Percentiles rank a stretch among this genome's conserved stretches.
phyloP scores from a whole-genome alignment of 371 early-diverging fungal species.

The Haplosporangium sp. region DNA sequence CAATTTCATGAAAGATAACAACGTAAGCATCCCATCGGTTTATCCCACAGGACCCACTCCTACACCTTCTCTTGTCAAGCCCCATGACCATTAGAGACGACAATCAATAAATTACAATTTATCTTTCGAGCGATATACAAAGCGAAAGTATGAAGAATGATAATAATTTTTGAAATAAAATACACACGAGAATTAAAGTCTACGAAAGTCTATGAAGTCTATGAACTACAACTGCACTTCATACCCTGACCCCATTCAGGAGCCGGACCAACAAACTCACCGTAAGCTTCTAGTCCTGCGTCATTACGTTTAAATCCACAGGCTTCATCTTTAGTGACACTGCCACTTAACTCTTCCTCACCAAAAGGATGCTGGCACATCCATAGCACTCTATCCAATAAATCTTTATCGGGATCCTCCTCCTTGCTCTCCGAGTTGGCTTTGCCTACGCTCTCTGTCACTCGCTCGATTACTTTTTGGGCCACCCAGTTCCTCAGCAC shows the following conservation, averaged over 20 bases:
- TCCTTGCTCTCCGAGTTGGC: constrained; percentile 34
- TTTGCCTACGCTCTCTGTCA: constrained; percentile 55
- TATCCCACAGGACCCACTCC: constrained; percentile 29
- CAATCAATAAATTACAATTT: too few species aligned
- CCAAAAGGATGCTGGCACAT: constrained; percentile 70
- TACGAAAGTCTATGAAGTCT: constrained; percentile 3
- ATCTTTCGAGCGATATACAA: too few species aligned
- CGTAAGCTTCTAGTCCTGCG: constrained; percentile 33
- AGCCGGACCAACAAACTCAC: constrained; percentile 50
- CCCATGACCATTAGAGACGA: constrained; percentile 15
- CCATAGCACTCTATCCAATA: constrained; percentile 65
- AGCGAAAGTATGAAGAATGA: too few species aligned
- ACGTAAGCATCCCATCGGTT: constrained; percentile 28
- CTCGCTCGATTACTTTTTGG: constrained; percentile 70
- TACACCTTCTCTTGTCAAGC: constrained; percentile 12
- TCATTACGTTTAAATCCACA: constrained; percentile 37
- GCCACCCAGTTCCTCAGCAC: constrained; percentile 83
- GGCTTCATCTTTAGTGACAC: constrained; percentile 28
- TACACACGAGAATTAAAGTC: not conserved
- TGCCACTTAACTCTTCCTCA: constrained; percentile 59
- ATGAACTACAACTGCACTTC: constrained; percentile 73
- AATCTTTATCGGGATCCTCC: constrained; percentile 49
- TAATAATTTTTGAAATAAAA: not conserved
- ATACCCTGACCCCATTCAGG: constrained; percentile 69
- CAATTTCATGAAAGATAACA: constrained; percentile 27